phyloP scores from a whole-genome alignment of 176 grass and related monocot genomes.

The Rhynchospora breviuscula region DNA sequence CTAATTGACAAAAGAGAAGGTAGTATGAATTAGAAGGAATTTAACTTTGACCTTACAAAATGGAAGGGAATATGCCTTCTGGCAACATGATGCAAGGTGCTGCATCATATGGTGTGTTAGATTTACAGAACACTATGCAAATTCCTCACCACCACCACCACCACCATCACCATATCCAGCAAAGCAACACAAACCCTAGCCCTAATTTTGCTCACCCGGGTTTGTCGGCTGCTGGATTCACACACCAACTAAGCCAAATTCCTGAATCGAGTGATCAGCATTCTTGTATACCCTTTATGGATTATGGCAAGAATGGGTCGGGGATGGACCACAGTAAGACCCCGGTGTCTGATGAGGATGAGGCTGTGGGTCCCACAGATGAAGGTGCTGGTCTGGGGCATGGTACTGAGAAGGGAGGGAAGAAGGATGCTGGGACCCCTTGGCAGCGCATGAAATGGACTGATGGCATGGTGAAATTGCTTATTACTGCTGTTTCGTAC shows the following conservation, averaged over 20 bases:
- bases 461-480: slow-evolving; percentile 76
- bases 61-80: slow-evolving; percentile 56
- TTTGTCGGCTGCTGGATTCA: slow-evolving; percentile 12
- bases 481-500: slow-evolving; percentile 86
- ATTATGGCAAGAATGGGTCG: slow-evolving; percentile 37
- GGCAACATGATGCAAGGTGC: slow-evolving; percentile 42
- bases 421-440: slow-evolving; percentile 36
- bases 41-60: slow-evolving; percentile 19
- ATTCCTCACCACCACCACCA: slow-evolving; percentile 31
- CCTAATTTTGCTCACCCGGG: slow-evolving; percentile 5
- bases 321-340: slow-evolving; percentile 37
- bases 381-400: slow-evolving; percentile 31
- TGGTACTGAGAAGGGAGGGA: slow-evolving; percentile 37
- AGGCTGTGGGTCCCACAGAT: slow-evolving; percentile 31
- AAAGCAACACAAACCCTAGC: background rate
- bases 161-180: slow-evolving; percentile 5
- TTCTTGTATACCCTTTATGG: slow-evolving; percentile 36
- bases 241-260: slow-evolving; percentile 9
- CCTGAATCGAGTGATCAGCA: slow-evolving; percentile 35
- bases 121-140: slow-evolving; percentile 42
- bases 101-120: slow-evolving; percentile 36
- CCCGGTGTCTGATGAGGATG: slow-evolving; percentile 55
- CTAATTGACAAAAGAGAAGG: background rate
- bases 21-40: background rate
- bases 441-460: slow-evolving; percentile 99